phyloP scores from a whole-genome alignment of 1,139 yeast species.

The Maudiozyma humilis region DNA sequence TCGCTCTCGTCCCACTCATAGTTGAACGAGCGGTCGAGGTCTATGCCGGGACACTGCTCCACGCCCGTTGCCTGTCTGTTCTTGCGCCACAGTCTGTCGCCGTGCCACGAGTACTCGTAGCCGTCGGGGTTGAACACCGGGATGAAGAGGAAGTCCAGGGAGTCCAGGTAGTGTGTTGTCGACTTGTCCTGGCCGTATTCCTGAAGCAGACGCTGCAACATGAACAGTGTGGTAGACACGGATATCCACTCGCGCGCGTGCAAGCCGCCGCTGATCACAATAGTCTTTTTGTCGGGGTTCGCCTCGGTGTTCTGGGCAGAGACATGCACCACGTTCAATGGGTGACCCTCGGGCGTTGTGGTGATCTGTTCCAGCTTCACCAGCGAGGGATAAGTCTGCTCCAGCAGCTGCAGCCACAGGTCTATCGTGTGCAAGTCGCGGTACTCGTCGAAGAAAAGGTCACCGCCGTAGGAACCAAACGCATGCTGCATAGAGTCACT shows the following conservation, averaged over 20 bases:
- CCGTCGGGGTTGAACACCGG: slow-evolving; percentile 92
- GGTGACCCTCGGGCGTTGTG: slow-evolving; percentile 63
- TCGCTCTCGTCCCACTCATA: slow-evolving; percentile 61
- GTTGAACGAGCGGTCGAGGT: slow-evolving; percentile 77
- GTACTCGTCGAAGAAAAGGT: slow-evolving; percentile 59
- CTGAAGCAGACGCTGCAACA: slow-evolving; percentile 47
- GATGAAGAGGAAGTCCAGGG: slow-evolving; percentile 62
- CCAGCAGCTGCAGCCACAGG: slow-evolving; percentile 59
- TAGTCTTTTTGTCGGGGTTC: slow-evolving; percentile 52
- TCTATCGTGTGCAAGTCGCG: slow-evolving; percentile 61
- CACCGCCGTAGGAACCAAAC: neutral
- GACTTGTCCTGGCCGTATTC: slow-evolving; percentile 39
- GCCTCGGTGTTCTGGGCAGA: slow-evolving; percentile 37
- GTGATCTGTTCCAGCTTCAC: slow-evolving; percentile 62
- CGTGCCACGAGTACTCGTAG: slow-evolving; percentile 70
- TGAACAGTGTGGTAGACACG: slow-evolving; percentile 58
- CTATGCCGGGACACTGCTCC: slow-evolving; percentile 70
- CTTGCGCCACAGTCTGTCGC: slow-evolving; percentile 81
- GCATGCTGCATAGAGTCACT: neutral
- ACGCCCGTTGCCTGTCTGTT: slow-evolving; percentile 69
- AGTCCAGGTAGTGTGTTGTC: slow-evolving; percentile 36
- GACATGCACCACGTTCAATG: slow-evolving; percentile 57
- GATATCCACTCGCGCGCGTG: slow-evolving; percentile 93
- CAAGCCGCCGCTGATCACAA: slow-evolving; percentile 74
- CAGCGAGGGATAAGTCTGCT: slow-evolving; percentile 50